Conservation (phyloP, 2,329 filamentous ascomycete genomes). For the Exophiala aquamarina region DNA sequence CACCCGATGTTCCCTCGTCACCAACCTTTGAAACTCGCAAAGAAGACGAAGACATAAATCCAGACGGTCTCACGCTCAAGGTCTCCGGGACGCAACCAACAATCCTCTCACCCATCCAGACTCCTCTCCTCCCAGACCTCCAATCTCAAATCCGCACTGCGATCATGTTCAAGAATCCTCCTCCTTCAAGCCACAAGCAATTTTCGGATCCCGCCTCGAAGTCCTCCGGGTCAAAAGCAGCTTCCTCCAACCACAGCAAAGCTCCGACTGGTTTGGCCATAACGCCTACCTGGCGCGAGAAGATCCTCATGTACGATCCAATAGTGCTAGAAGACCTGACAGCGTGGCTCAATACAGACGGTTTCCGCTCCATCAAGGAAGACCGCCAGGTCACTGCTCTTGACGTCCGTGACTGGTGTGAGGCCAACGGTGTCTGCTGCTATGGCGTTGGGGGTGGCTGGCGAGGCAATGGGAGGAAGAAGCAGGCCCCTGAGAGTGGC, state of each 20-base stretch:
- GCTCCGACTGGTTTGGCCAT: constrained; percentile 40
- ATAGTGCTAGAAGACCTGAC: constrained; percentile 85
- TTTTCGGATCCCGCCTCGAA: no score
- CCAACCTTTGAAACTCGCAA: not conserved
- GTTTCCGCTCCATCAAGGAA: constrained; percentile 61
- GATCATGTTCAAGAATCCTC: constrained; percentile 4
- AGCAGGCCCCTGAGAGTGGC: no score
- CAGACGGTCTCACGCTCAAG: constrained; percentile 1
- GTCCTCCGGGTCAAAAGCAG: no score
- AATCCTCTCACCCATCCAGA: constrained; percentile 9
- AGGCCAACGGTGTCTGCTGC: constrained; percentile 82
- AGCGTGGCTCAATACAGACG: constrained; percentile 74
- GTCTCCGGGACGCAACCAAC: constrained; percentile 1
- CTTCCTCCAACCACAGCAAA: no score
- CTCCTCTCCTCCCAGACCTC: constrained; percentile 9
- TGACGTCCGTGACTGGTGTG: constrained; percentile 86
- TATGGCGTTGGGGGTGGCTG: constrained; percentile 56
- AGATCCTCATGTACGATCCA: constrained; percentile 90
- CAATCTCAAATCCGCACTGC: constrained; percentile 20
- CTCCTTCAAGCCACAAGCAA: not conserved
- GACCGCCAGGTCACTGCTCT: constrained; percentile 63
- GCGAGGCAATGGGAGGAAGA: constrained; percentile 17
- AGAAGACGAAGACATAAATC: not conserved
- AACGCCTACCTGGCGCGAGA: constrained; percentile 76
- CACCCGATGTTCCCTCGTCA: constrained; percentile 1